These are phyloP conservation scores for Mycena haematopus DNA, from an alignment of 768 basidiomycete species.

Conservation along the genomic window DNA sequence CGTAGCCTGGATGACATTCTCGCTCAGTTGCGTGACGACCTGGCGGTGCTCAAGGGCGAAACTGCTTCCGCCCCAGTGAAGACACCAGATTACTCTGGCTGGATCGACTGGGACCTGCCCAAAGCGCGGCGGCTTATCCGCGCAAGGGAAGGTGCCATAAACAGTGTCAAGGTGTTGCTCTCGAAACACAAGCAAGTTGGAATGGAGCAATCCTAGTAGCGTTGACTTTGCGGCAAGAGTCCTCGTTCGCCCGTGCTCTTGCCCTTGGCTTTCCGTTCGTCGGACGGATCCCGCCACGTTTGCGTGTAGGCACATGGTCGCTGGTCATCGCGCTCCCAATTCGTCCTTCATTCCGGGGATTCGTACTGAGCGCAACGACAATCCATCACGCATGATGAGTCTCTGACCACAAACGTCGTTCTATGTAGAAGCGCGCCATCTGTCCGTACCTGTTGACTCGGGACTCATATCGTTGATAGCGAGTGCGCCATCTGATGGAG, in stretches of 20 bases:
- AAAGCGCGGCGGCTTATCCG: constrained; percentile 72
- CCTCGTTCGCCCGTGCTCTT: not conserved
- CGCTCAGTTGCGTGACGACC: constrained; percentile 57
- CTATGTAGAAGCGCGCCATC: constrained; percentile 15
- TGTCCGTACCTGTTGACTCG: constrained; percentile 25
- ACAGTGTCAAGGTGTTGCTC: constrained; percentile 62
- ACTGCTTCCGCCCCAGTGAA: constrained; percentile 29
- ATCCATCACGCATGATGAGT: constrained; percentile 5
- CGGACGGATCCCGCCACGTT: constrained; percentile 20
- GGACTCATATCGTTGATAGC: constrained; percentile 13
- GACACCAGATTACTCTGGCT: constrained; percentile 55
- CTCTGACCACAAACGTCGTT: constrained; percentile 11
- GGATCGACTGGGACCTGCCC: constrained; percentile 52
- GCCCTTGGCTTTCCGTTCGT: not conserved
- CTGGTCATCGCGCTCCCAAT: not conserved
- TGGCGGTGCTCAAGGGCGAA: constrained; percentile 36
- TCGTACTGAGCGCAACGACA: not conserved
- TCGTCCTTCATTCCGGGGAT: not conserved
- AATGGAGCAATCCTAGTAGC: not conserved
- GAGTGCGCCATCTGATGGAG: constrained; percentile 1
- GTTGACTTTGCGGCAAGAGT: not conserved
- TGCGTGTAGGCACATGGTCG: not conserved
- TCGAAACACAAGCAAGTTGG: constrained; percentile 41
- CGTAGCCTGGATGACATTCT: constrained; percentile 67
- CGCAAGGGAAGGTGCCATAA: constrained; percentile 74